Conservation (phyloP, 148 eudicot species). For the Simmondsia chinensis region DNA sequence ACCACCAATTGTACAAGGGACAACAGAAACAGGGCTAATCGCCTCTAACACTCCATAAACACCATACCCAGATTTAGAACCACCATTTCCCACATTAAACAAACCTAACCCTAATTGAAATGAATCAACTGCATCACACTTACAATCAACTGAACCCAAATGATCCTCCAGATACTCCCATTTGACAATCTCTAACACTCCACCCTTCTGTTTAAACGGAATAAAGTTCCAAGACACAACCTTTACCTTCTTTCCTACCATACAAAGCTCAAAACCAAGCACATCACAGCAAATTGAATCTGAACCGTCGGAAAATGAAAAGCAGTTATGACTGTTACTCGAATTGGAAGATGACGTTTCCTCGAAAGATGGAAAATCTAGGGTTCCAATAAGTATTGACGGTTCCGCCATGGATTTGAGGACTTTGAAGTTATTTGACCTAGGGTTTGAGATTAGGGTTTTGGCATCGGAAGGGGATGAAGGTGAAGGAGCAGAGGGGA, state of each 20-base stretch:
- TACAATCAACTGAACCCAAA: neutral
- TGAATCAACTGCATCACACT: conserved; percentile 3
- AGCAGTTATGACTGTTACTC: conserved; percentile 26
- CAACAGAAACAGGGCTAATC: conserved; percentile 52
- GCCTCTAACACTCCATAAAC: conserved; percentile 43
- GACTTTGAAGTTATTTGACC: conserved; percentile 10
- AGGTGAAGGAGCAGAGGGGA: conserved; percentile 2
- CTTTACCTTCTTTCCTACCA: conserved; percentile 35
- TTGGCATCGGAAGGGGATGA: neutral
- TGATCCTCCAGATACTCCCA: conserved; percentile 32
- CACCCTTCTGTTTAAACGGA: conserved; percentile 41
- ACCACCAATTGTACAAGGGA: conserved; percentile 31
- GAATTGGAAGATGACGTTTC: conserved; percentile 9
- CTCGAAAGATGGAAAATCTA: conserved; percentile 29
- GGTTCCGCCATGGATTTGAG: conserved; percentile 39
- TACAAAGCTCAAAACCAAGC: conserved; percentile 32
- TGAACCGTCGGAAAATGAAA: conserved; percentile 46
- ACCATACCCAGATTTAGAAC: conserved; percentile 21
- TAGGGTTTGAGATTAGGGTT: conserved; percentile 11
- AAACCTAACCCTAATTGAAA: conserved; percentile 22
- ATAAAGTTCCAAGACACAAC: conserved; percentile 72
- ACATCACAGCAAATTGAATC: conserved; percentile 55
- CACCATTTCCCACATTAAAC: conserved; percentile 3
- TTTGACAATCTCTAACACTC: conserved; percentile 56
- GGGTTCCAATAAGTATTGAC: conserved; percentile 42